These are phyloP conservation scores for Phaeolepiota aurea DNA, from an alignment of 768 basidiomycete genomes.

Conservation along the genomic window DNA sequence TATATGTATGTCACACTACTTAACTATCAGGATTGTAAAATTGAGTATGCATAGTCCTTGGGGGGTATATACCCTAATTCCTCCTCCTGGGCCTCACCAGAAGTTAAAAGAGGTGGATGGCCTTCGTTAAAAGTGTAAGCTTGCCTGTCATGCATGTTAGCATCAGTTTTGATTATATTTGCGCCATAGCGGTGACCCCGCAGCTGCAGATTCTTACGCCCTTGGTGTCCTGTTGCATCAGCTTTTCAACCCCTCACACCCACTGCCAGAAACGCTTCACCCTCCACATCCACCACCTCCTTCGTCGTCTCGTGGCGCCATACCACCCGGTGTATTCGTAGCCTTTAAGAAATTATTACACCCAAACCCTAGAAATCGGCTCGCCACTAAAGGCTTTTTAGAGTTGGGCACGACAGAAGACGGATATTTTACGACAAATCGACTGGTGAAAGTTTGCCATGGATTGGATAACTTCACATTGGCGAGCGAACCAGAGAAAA, in stretches of 20 bases:
- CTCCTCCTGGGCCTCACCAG: conserved; percentile 62
- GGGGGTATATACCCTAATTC: conserved; percentile 59
- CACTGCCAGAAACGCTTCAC: conserved; percentile 55
- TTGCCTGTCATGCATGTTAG: neutral
- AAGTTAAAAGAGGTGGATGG: conserved; percentile 87
- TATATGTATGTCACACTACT: conserved; percentile 56
- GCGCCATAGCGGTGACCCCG: conserved; percentile 33
- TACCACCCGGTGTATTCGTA: conserved; percentile 70
- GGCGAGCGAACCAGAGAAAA: conserved; percentile 74
- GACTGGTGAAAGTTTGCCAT: conserved; percentile 74
- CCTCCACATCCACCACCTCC: conserved; percentile 74
- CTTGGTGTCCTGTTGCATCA: conserved; percentile 80
- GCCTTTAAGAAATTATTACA: conserved; percentile 84
- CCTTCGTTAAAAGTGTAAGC: conserved; percentile 71
- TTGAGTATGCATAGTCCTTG: conserved; percentile 42
- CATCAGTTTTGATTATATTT: conserved; percentile 4
- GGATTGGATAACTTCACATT: conserved; percentile 84
- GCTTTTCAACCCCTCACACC: conserved; percentile 82
- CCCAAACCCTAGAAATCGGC: conserved; percentile 75
- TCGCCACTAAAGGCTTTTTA: conserved; percentile 71
- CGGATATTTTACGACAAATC: conserved; percentile 81
- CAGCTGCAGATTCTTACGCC: conserved; percentile 79
- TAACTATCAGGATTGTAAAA: conserved; percentile 3
- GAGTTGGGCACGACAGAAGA: conserved; percentile 72
- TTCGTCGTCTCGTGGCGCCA: conserved; percentile 67